phyloP scores from a whole-genome alignment of 257 asterid genomes.

The Jacaranda copaia region DNA sequence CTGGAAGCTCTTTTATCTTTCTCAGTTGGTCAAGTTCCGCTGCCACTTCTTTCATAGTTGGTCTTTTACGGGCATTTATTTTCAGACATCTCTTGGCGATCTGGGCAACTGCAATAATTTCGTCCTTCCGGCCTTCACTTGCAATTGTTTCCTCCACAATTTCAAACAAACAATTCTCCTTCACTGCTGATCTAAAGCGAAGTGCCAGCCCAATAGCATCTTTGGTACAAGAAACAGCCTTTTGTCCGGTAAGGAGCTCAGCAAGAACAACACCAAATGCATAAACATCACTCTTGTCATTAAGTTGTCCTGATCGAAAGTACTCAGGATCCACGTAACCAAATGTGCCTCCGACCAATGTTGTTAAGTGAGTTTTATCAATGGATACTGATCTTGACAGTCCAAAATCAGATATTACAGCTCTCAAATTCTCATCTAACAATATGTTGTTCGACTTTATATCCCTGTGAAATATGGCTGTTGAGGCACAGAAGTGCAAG shows the following conservation, averaged over 20 bases:
- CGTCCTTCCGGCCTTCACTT: conserved; percentile 29
- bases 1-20: conserved; percentile 7
- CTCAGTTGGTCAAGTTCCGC: conserved; percentile 45
- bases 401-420: conserved; percentile 49
- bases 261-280: conserved; percentile 53
- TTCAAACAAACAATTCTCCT: conserved; percentile 32
- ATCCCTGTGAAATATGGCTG: conserved; percentile 51
- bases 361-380: conserved; percentile 43
- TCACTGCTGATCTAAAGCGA: conserved; percentile 38
- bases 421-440: conserved; percentile 45
- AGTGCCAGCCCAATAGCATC: conserved; percentile 39
- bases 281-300: conserved; percentile 53
- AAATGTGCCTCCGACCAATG: conserved; percentile 50
- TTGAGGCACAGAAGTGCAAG: conserved; percentile 47
- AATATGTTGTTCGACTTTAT: conserved; percentile 50
- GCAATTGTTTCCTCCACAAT: conserved; percentile 31
- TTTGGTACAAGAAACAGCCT: conserved; percentile 25
- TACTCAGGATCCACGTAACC: conserved; percentile 54
- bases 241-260: conserved; percentile 46
- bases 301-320: conserved; percentile 46
- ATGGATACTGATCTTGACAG: conserved; percentile 43
- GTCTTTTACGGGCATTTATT: conserved; percentile 41
- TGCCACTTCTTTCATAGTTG: conserved; percentile 50
- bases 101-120: conserved; percentile 38
- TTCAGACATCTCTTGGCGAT: conserved; percentile 37